Evolutionary conservation across 2,329 filamentous ascomycete species (phyloP).

Genomic region (Nothophoma quercina): DNA sequence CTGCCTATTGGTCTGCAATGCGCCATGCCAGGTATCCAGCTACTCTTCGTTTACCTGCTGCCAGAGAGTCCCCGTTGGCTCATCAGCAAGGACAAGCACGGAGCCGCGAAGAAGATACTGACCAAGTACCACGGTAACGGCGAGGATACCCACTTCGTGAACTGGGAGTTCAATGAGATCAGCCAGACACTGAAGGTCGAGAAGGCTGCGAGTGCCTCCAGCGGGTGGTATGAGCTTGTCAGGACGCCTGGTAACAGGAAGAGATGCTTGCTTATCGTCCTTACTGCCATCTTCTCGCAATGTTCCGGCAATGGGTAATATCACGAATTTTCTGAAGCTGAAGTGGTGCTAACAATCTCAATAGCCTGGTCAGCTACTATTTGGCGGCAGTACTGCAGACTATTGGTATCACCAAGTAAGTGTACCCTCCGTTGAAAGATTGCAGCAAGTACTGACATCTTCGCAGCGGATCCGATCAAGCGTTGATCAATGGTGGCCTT

Average conservation of each 20-base stretch:
- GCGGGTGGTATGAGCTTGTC: conserved; percentile 27
- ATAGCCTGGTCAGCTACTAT: conserved; percentile 25
- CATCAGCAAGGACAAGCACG: conserved; percentile 22
- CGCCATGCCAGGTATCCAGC: conserved; percentile 66
- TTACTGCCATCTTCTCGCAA: conserved; percentile 26
- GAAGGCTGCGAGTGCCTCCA: conserved; percentile 17
- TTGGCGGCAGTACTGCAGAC: conserved; percentile 21
- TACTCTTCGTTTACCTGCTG: conserved; percentile 64
- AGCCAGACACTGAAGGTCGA: conserved; percentile 24
- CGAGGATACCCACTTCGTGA: conserved; percentile 22
- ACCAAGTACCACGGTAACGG: conserved; percentile 29
- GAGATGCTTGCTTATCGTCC: conserved; percentile 22
- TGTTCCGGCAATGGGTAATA: conserved; percentile 29
- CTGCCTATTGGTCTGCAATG: conserved; percentile 69
- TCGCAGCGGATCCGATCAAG: conserved; percentile 43
- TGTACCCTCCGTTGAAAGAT: conserved; percentile 29
- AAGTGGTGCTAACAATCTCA: no score
- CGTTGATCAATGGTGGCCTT: conserved; percentile 57
- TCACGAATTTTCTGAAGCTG: no score
- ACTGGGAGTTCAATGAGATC: conserved; percentile 28
- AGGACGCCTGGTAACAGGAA: conserved; percentile 26
- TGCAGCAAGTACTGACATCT: not conserved
- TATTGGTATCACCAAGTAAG: conserved; percentile 31
- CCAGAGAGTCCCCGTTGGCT: conserved; percentile 60
- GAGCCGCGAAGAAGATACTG: conserved; percentile 16